Conservation (phyloP, 75 land plant genomes). For the Adiantum capillusveneris region DNA sequence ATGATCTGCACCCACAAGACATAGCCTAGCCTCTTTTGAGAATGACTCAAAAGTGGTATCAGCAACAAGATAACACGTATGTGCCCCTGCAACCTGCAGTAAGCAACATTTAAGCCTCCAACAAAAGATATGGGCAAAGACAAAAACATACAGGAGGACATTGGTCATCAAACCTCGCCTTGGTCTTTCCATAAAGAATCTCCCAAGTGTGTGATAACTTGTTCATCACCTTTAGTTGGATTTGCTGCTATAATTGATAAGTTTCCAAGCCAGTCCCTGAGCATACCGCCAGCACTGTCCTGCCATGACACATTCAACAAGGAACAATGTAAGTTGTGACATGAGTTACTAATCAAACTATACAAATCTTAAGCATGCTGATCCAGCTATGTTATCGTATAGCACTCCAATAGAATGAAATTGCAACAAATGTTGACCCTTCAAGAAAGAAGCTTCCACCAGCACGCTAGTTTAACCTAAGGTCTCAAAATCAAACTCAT, state of each 20-base stretch:
- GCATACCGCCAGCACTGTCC: slow-evolving; percentile 52
- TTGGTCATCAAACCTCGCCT: slow-evolving; percentile 45
- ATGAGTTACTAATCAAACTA: too few relatives aligned
- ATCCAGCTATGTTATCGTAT: too few relatives aligned
- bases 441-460: too few relatives aligned
- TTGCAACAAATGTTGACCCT: too few relatives aligned
- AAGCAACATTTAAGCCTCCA: too few relatives aligned
- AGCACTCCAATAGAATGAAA: too few relatives aligned
- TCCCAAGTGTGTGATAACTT: slow-evolving; percentile 80
- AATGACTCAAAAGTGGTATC: slow-evolving; percentile 81
- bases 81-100: slow-evolving; percentile 87
- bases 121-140: too few relatives aligned
- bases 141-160: too few relatives aligned
- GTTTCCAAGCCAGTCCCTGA: slow-evolving; percentile 92
- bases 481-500: too few relatives aligned
- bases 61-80: slow-evolving; percentile 88
- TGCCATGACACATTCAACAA: slow-evolving; percentile 3
- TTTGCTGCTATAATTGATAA: slow-evolving; percentile 86
- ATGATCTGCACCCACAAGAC: slow-evolving; percentile 96
- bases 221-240: slow-evolving; percentile 82
- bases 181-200: slow-evolving; percentile 84
- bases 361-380: too few relatives aligned
- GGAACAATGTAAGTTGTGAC: too few relatives aligned
- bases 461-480: too few relatives aligned
- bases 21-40: slow-evolving; percentile 70